Evolutionary conservation across 139 green algal genomes (phyloP), one percentile per base, ranked within the genome.

Genomic region (Eudorina sp.): DNA sequence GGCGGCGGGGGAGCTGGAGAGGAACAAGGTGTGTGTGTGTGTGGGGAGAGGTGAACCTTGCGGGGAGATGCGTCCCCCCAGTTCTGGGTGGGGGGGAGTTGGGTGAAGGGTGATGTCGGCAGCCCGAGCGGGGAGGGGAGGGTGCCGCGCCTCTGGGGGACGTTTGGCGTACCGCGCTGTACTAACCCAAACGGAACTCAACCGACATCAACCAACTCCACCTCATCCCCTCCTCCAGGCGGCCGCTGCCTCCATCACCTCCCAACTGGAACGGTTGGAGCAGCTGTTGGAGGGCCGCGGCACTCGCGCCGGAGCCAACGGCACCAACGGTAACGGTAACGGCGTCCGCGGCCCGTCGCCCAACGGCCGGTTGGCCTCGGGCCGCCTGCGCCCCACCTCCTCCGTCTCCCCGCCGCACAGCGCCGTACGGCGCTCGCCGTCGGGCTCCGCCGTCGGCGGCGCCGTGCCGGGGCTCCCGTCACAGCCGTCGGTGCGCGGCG

Each of bases 1-100:
- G 38, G 90, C 89, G 64, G 53, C 77, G 23, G 89, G 80, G 9
- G 88, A 92, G 78, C 89, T 94, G 41, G 84, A 80, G 3, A 40
- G 66, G 36, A 93, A 89, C 73, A 90, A 90, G 74, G 89, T 88
- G 55, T 16, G 62, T 77, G 77, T 29, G 27, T 27, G 34, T 21
- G 45, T 14, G n/a, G n/a, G n/a, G n/a, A n/a, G n/a, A n/a, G n/a
- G n/a, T n/a, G n/a, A n/a, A n/a, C n/a, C n/a, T n/a, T n/a, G n/a
- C n/a, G n/a, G n/a, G n/a, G n/a, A n/a, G n/a, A n/a, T n/a, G n/a
- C n/a, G n/a, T n/a, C n/a, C n/a, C n/a, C n/a, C n/a, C n/a, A n/a
- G n/a, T n/a, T n/a, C n/a, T n/a, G n/a, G n/a, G n/a, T n/a, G n/a
- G n/a, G n/a, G n/a, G n/a, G n/a, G n/a, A n/a, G n/a, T n/a, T n/a